A percentile compares a stretch with the other conserved stretches of the same genome.
These are phyloP conservation scores for Rhizophlyctis rosea DNA, from an alignment of 192 early-diverging fungal species.

Conservation along the genomic window DNA sequence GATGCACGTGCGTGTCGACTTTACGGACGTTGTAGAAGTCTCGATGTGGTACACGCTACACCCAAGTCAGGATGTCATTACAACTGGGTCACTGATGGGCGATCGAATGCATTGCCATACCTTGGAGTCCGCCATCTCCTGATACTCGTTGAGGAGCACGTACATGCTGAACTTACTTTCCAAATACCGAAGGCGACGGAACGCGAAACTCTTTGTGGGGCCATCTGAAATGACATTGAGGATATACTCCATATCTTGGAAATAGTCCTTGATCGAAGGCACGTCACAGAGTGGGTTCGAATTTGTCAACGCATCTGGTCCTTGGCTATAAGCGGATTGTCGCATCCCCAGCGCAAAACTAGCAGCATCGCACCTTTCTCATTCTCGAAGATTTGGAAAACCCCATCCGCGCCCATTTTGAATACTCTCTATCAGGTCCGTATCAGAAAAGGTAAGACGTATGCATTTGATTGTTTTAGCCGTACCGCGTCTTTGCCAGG, in stretches of 20 bases:
- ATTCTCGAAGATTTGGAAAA: constrained; percentile 55
- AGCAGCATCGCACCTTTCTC: constrained; percentile 19
- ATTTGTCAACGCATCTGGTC: constrained; percentile 9
- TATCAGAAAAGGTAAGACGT: constrained; percentile 18
- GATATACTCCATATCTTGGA: constrained; percentile 77
- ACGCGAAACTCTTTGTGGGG: constrained; percentile 90
- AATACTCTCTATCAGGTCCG: constrained; percentile 15
- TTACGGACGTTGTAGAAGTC: constrained; percentile 99
- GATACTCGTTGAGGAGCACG: constrained; percentile 85
- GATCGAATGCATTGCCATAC: constrained; percentile 24
- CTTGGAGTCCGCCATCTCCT: constrained; percentile 90
- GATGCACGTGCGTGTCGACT: constrained; percentile 95
- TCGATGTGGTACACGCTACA: constrained; percentile 77
- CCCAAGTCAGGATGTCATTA: neutral
- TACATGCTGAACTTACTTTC: constrained; percentile 95
- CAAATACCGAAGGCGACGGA: constrained; percentile 80
- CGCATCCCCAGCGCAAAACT: neutral
- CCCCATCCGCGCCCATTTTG: constrained; percentile 57
- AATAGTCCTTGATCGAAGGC: constrained; percentile 82
- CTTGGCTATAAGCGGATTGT: neutral
- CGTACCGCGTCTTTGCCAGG: constrained; percentile 23
- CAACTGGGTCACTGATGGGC: neutral
- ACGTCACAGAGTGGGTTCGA: constrained; percentile 27
- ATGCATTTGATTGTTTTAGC: constrained; percentile 5
- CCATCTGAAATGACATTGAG: constrained; percentile 77